These are phyloP conservation scores for Trapa incisa DNA, from an alignment of 345 rosid species.

Conservation along the genomic window DNA sequence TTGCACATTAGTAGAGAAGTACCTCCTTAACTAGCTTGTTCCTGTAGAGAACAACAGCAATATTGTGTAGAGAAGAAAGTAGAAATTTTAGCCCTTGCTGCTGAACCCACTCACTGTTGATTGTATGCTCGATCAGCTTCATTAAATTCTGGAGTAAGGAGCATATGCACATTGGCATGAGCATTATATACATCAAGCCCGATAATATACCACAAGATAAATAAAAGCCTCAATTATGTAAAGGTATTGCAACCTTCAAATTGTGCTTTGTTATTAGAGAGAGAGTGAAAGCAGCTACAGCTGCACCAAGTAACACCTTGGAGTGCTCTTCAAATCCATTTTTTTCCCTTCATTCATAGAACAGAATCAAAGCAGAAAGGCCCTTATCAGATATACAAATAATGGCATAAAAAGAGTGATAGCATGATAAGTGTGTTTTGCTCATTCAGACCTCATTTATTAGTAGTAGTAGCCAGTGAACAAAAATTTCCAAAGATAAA, in stretches of 20 bases:
- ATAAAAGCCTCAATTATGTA: not conserved
- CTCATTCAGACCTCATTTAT: too few relatives aligned
- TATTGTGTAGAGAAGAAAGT: conserved; percentile 42
- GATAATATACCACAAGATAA: not conserved
- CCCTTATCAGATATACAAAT: not conserved
- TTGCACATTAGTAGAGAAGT: not conserved
- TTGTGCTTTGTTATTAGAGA: conserved; percentile 40
- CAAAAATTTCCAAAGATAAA: too few relatives aligned
- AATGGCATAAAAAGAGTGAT: not conserved
- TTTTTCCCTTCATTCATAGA: conserved; percentile 27
- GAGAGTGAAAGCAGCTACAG: conserved; percentile 66
- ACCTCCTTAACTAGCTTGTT: conserved; percentile 63
- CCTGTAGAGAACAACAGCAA: conserved; percentile 56
- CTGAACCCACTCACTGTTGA: conserved; percentile 51
- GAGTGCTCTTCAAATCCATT: conserved; percentile 30
- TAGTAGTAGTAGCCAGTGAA: too few relatives aligned
- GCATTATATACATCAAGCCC: not conserved
- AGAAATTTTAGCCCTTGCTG: conserved; percentile 55
- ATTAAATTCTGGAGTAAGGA: conserved; percentile 41
- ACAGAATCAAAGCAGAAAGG: conserved; percentile 24
- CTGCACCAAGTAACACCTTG: conserved; percentile 33
- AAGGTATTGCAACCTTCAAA: conserved; percentile 36
- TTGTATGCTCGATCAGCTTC: conserved; percentile 33
- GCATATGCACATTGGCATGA: not conserved
- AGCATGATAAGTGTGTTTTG: too few relatives aligned